Evolutionary conservation across 306 rosid species (phyloP).

Genomic region (Benincasa hispida): DNA sequence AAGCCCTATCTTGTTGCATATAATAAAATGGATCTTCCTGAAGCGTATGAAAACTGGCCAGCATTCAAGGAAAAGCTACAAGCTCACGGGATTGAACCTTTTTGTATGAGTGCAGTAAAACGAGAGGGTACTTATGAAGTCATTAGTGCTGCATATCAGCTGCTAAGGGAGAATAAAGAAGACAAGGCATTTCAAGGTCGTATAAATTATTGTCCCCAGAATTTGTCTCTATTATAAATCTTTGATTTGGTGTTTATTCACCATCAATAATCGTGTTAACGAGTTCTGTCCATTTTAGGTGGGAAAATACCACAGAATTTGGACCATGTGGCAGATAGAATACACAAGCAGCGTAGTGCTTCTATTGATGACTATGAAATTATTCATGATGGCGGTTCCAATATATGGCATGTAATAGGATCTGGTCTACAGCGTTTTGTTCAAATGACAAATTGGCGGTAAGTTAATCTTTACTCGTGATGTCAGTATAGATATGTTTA

Average conservation of each 20-base stretch:
- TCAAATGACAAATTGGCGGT: slow-evolving; percentile 98
- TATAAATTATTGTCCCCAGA: not conserved
- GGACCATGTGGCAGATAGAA: slow-evolving; percentile 57
- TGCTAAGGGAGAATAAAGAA: slow-evolving; percentile 39
- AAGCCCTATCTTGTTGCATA: slow-evolving; percentile 80
- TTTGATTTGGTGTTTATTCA: not conserved
- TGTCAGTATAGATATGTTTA: not conserved
- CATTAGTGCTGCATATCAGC: slow-evolving; percentile 57
- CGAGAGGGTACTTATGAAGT: slow-evolving; percentile 74
- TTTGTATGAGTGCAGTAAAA: slow-evolving; percentile 78
- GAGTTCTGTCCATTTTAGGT: slow-evolving; percentile 31
- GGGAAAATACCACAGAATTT: slow-evolving; percentile 31
- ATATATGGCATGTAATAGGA: slow-evolving; percentile 70
- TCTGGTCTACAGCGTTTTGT: slow-evolving; percentile 83
- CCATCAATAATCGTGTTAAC: slow-evolving; percentile 10
- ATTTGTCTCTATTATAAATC: not conserved
- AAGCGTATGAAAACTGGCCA: slow-evolving; percentile 71
- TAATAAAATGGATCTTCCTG: slow-evolving; percentile 98
- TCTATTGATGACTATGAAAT: slow-evolving; percentile 79
- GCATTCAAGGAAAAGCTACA: slow-evolving; percentile 58
- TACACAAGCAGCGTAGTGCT: slow-evolving; percentile 58
- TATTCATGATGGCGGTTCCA: slow-evolving; percentile 39
- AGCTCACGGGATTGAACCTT: slow-evolving; percentile 56
- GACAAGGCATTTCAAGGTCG: slow-evolving; percentile 46
- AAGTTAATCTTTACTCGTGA: slow-evolving; percentile 11